phyloP scores from a whole-genome alignment of 805 yeast species.

The Kuraishia molischiana region DNA sequence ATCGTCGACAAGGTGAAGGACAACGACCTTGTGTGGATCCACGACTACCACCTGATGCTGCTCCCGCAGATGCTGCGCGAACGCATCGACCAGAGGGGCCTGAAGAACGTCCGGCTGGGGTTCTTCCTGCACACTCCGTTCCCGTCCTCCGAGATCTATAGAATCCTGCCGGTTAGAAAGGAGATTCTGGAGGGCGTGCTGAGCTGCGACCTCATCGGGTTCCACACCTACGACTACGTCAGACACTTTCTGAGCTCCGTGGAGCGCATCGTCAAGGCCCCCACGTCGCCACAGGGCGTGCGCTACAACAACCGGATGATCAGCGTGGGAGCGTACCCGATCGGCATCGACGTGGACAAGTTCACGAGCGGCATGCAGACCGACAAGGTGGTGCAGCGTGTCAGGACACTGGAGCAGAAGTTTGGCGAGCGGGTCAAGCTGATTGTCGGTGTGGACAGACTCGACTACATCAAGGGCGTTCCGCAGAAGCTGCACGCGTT shows the following conservation, averaged over 20 bases:
- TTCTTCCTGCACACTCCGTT: conserved; percentile 96
- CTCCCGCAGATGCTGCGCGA: conserved; percentile 80
- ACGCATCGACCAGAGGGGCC: conserved; percentile 35
- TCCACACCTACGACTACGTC: conserved; percentile 98
- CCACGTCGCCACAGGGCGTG: conserved; percentile 87
- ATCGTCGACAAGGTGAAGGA: conserved; percentile 64
- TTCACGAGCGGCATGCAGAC: conserved; percentile 71
- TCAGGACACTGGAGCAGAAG: conserved; percentile 44
- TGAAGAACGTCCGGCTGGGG: conserved; percentile 65
- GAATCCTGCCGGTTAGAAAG: conserved; percentile 90
- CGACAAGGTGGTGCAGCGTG: conserved; percentile 53
- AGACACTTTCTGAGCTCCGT: conserved; percentile 91
- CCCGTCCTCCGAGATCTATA: conserved; percentile 93
- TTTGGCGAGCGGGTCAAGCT: conserved; percentile 72
- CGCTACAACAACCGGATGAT: conserved; percentile 68
- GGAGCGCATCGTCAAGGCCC: conserved; percentile 69
- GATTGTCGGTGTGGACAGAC: conserved; percentile 92
- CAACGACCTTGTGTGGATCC: conserved; percentile 93
- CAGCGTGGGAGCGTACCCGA: conserved; percentile 95
- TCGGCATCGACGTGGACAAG: conserved; percentile 93
- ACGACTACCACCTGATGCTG: conserved; percentile 94
- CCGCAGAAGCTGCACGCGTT: conserved; percentile 96
- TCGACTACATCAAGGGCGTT: conserved; percentile 96
- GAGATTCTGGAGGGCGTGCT: conserved; percentile 88
- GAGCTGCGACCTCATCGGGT: conserved; percentile 91